Evolutionary conservation across 192 early-diverging fungal genomes (phyloP).

Genomic region (Pilaira anomala): DNA sequence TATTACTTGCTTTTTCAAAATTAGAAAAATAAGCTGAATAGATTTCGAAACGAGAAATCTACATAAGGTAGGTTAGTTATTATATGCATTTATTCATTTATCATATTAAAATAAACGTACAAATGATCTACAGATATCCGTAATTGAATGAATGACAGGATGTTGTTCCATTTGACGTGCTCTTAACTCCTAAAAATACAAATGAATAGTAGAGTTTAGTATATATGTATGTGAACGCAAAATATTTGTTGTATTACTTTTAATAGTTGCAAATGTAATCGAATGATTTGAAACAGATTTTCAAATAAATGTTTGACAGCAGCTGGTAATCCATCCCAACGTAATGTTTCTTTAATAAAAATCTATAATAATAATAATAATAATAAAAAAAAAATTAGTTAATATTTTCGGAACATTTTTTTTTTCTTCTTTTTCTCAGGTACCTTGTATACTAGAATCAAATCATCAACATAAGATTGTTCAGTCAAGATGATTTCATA

Average conservation of each 20-base stretch:
- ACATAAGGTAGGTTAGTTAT: not conserved
- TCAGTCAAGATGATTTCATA: constrained; percentile 11
- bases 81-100: not conserved
- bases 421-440: not conserved
- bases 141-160: constrained; percentile 9
- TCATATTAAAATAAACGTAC: not conserved
- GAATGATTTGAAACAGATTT: constrained; percentile 3
- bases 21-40: constrained; percentile 5
- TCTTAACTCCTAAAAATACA: constrained; percentile 4
- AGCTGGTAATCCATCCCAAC: not conserved
- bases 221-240: not conserved
- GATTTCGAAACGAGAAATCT: constrained; percentile 8
- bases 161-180: not conserved
- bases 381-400: not conserved
- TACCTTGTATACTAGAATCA: constrained; percentile 12
- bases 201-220: no score
- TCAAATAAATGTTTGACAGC: not conserved
- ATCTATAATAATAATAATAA: constrained; percentile 1
- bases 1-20: constrained; percentile 15
- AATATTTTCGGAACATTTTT: constrained; percentile 4
- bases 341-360: not conserved
- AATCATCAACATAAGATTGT: constrained; percentile 9
- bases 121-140: constrained; percentile 4
- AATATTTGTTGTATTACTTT: constrained; percentile 6
- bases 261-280: constrained; percentile 6